Conservation (phyloP, 805 yeast genomes). For the Wilhelminamyces savonicus region DNA sequence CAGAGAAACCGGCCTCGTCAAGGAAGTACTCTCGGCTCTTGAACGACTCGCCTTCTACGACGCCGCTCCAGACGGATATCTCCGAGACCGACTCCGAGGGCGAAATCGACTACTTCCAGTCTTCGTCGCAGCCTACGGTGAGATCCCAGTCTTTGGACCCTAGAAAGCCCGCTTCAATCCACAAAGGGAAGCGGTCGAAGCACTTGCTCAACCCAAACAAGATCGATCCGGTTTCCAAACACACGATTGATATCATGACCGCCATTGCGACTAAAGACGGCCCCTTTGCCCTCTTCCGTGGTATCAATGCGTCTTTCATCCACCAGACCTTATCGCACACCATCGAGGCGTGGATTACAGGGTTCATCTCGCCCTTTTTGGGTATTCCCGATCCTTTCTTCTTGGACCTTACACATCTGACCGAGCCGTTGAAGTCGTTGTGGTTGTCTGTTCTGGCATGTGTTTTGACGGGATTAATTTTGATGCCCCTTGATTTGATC, state of each 20-base stretch:
- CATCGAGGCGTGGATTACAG: constrained; percentile 87
- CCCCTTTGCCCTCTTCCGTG: constrained; percentile 64
- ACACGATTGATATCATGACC: constrained; percentile 59
- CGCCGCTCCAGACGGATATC: not conserved
- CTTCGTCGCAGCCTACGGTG: constrained; percentile 1
- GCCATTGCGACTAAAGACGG: constrained; percentile 65
- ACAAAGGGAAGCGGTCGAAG: not conserved
- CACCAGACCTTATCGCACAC: constrained; percentile 69
- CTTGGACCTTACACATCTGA: constrained; percentile 73
- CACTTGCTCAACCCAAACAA: too few species aligned
- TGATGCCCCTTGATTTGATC: constrained; percentile 79
- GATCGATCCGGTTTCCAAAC: constrained; percentile 54
- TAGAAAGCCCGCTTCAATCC: not conserved
- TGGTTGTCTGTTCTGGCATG: constrained; percentile 65
- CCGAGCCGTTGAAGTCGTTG: constrained; percentile 67
- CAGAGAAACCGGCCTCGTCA: not conserved
- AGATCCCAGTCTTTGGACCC: too few species aligned
- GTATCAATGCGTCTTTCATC: constrained; percentile 74
- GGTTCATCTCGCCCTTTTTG: constrained; percentile 72
- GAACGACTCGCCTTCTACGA: not conserved
- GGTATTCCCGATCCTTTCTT: constrained; percentile 86
- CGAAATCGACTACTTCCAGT: constrained; percentile 34
- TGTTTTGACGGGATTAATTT: constrained; percentile 60
- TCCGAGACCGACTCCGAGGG: constrained; percentile 11
- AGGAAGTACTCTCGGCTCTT: not conserved